These are phyloP conservation scores for Diplosphaera chodatii DNA, from an alignment of 139 green algal genomes.

Conservation along the genomic window DNA sequence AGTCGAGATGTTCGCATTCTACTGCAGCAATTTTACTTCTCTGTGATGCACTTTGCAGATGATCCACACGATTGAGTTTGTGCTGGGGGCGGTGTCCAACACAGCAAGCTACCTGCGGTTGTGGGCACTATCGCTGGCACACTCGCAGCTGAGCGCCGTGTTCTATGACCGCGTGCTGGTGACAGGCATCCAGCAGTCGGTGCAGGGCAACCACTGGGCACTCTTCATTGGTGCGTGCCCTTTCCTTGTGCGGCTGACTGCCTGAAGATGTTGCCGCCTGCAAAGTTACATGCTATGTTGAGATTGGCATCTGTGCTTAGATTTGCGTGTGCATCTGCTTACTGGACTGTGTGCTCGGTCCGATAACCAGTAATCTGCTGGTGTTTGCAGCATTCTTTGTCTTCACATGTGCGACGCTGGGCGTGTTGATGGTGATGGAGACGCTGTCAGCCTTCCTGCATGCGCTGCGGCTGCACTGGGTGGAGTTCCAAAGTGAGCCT, in stretches of 20 bases:
- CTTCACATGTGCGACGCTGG: constrained; percentile 84
- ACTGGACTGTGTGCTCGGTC: too few relatives aligned
- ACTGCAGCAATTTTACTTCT: too few relatives aligned
- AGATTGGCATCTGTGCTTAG: too few relatives aligned
- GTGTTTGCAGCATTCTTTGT: constrained; percentile 76
- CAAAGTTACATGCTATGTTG: too few relatives aligned
- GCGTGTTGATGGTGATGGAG: constrained; percentile 99
- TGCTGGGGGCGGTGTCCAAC: constrained; percentile 97
- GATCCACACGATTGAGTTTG: constrained; percentile 99
- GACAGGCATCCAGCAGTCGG: constrained; percentile 39
- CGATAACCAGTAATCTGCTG: too few relatives aligned
- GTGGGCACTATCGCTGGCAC: constrained; percentile 94
- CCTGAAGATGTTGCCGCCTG: neutral
- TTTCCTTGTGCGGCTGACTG: too few relatives aligned
- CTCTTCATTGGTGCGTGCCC: constrained; percentile 66
- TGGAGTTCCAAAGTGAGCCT: constrained; percentile 88
- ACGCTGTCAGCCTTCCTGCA: constrained; percentile 95
- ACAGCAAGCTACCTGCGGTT: constrained; percentile 97
- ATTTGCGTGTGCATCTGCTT: too few relatives aligned
- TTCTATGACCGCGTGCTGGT: constrained; percentile 96
- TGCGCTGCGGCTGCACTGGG: constrained; percentile 96
- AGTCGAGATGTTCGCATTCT: too few relatives aligned
- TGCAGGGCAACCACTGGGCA: constrained; percentile 23
- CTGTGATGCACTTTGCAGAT: too few relatives aligned
- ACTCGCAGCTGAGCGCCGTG: constrained; percentile 88